Evolutionary conservation across 805 yeast genomes (phyloP).

Genomic region (Sungouiella blattae): DNA sequence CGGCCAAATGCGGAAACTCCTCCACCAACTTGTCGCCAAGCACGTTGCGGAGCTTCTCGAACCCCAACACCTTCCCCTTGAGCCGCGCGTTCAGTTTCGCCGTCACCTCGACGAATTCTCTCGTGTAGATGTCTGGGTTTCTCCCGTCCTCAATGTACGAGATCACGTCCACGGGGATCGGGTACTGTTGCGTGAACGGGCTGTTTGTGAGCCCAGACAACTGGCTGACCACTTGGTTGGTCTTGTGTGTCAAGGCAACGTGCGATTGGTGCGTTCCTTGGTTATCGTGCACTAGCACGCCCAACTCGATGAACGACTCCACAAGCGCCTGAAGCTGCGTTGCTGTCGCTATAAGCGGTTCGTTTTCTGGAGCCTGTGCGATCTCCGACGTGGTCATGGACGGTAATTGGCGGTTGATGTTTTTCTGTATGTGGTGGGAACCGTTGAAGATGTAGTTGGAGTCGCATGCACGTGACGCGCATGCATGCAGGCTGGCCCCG

Average conservation of each 20-base stretch:
- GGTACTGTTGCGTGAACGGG: constrained; percentile 32
- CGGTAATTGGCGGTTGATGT: too few species aligned
- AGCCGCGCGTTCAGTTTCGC: constrained; percentile 83
- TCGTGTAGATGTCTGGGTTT: constrained; percentile 93
- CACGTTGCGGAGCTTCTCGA: constrained; percentile 57
- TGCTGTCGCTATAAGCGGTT: constrained; percentile 27
- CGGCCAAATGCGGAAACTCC: constrained; percentile 75
- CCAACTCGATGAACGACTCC: constrained; percentile 86
- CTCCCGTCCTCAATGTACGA: constrained; percentile 94
- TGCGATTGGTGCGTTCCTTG: constrained; percentile 84
- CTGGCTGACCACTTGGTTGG: constrained; percentile 41
- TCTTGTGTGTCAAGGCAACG: constrained; percentile 37
- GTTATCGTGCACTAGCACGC: constrained; percentile 89
- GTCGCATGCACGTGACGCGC: too few species aligned
- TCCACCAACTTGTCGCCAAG: constrained; percentile 65
- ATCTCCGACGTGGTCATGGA: constrained; percentile 33
- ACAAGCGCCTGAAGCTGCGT: constrained; percentile 31
- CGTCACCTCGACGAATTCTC: constrained; percentile 95
- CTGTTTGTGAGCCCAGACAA: constrained; percentile 30
- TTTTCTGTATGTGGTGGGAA: too few species aligned
- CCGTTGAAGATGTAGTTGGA: too few species aligned
- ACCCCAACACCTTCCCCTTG: constrained; percentile 77
- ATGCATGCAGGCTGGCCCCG: too few species aligned
- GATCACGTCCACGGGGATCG: constrained; percentile 80
- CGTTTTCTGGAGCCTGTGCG: constrained; percentile 20